Base-by-base conservation (phyloP, 1,284 basidiomycete species). In the Phellopilus nigrolimitatus region DNA sequence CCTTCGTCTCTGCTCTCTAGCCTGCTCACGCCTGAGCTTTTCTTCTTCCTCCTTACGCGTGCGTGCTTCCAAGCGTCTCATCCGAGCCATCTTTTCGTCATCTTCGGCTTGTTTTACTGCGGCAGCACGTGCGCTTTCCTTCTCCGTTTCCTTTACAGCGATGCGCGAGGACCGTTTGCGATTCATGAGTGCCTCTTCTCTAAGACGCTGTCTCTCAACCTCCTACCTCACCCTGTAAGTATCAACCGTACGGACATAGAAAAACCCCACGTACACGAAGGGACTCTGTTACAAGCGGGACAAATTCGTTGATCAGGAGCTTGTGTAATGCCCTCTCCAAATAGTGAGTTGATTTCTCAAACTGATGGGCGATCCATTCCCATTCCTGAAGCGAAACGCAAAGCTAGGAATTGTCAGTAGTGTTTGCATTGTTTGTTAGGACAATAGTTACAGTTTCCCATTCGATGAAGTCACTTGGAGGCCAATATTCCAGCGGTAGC, bases 91-190 rank as follows among this genome's bases (percentile, higher is more conserved):
- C 58, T 79, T 84, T 62, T 85, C 84, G 19, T 75, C 74, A 45
- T 82, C 84, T 55, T 88, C 83, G 0, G 71, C 74, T 51, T 76
- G 77, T 59, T 71, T 76, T 57, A 73, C 70, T 13, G 75, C 75
- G 3, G 73, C 71, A 9, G 73, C 58, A 36, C 75, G 70, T 9
- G 82, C 82, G 60, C 88, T 83, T 61, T 88, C 84, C 58, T 78
- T 81, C 64, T 84, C 84, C 44, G 66, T 75, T 61, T 90, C 87
- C 58, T 79, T 84, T 31, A 80, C 66, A 4, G 90, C 88, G 53
- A 94, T 80, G 30, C 91, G 85, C 38, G 87, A 88, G 1, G 90
- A 91, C 24, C 90, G 81, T 66, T 94, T 94, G 52, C 90, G 80
- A 55, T 83, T 82, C 21, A 81, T 77, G 10, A 91, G 68, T 3